A percentile compares a stretch with the other conserved stretches of the same genome.
Conservation (phyloP, 2,329 filamentous ascomycete species). For the Botrytis fabae region DNA sequence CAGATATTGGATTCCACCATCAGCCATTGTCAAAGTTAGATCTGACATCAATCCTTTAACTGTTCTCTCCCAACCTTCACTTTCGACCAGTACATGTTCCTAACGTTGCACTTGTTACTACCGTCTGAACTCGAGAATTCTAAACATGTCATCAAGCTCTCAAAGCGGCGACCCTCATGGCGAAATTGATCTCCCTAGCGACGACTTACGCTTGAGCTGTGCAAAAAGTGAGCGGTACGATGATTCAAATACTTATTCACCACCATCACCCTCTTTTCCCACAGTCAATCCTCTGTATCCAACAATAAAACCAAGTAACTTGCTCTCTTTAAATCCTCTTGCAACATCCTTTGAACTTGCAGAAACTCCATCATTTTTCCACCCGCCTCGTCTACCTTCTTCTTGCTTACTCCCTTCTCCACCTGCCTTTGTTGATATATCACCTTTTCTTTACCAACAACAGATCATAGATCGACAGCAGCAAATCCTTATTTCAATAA, state of each 20-base stretch:
- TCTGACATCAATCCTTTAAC: too few species aligned
- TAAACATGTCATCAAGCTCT: neutral
- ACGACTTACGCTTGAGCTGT: neutral
- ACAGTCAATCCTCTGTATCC: too few species aligned
- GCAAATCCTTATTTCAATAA: neutral
- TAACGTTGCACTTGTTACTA: neutral
- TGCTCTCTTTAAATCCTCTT: neutral
- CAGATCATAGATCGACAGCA: slow-evolving; percentile 3
- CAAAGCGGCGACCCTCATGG: neutral
- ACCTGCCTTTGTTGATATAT: neutral
- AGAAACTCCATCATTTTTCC: neutral
- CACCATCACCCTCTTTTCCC: neutral
- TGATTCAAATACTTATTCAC: neutral
- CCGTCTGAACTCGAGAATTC: neutral
- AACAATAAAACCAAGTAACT: neutral
- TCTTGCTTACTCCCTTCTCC: neutral
- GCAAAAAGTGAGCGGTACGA: neutral
- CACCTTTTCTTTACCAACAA: neutral
- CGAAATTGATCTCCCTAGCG: slow-evolving; percentile 12
- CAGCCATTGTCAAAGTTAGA: neutral
- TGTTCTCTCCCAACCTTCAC: neutral
- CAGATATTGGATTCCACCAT: neutral
- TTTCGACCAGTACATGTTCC: neutral
- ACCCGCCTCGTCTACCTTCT: neutral
- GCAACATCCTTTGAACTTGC: neutral